phyloP scores from a whole-genome alignment of 305 asterid species.

The Fraxinus angustifolia region DNA sequence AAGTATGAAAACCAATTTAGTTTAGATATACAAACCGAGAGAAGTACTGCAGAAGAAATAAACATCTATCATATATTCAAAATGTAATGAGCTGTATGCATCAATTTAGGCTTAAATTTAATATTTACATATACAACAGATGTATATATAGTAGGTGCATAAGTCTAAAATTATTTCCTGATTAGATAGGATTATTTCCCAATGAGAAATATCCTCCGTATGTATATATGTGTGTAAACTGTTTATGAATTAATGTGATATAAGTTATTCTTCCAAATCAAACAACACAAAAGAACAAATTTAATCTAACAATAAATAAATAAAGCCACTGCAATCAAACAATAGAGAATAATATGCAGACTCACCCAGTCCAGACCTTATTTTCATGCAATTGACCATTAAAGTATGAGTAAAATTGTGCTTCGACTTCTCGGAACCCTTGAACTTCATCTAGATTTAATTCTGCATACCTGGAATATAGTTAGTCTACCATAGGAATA shows the following conservation, averaged over 20 bases:
- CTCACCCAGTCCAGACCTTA: conserved; percentile 90
- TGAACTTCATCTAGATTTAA: conserved; percentile 58
- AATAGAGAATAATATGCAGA: conserved; percentile 21
- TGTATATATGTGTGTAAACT: neutral
- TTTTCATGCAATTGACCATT: conserved; percentile 63
- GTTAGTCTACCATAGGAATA: conserved; percentile 12
- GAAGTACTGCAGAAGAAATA: neutral
- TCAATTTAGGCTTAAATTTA: neutral
- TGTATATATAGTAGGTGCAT: neutral
- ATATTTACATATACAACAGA: neutral
- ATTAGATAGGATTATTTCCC: neutral
- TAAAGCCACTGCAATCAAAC: neutral
- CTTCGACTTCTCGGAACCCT: conserved; percentile 58
- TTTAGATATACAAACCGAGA: neutral
- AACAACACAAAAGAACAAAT: neutral
- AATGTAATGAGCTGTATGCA: neutral
- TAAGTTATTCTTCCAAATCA: neutral
- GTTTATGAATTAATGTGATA: neutral
- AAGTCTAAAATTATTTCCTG: neutral
- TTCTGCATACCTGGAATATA: conserved; percentile 53
- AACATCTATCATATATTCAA: neutral
- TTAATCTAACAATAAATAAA: neutral
- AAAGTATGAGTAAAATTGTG: conserved; percentile 67
- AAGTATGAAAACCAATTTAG: conserved; percentile 27
- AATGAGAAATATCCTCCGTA: neutral